These are phyloP conservation scores for Penicilliopsis zonata DNA, from an alignment of 495 filamentous ascomycete genomes.

Conservation along the genomic window DNA sequence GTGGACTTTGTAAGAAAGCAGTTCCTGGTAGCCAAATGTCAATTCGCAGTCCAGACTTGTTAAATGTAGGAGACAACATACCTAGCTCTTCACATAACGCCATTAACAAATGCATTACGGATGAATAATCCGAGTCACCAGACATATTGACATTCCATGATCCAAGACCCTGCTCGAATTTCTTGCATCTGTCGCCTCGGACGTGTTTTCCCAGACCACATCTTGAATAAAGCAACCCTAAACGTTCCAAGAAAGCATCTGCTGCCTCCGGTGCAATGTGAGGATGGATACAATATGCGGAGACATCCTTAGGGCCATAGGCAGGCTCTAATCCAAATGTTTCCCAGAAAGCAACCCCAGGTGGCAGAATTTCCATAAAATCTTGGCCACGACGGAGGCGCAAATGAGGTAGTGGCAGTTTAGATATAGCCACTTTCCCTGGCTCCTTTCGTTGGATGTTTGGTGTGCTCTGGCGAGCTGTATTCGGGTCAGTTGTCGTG, in stretches of 20 bases:
- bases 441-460: constrained; percentile 18
- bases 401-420: constrained; percentile 50
- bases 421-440: constrained; percentile 19
- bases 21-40: constrained; percentile 19
- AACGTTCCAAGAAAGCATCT: constrained; percentile 55
- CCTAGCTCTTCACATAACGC: constrained; percentile 30
- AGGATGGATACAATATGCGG: constrained; percentile 71
- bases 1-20: constrained; percentile 29
- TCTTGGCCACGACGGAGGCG: constrained; percentile 66
- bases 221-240: constrained; percentile 65
- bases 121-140: constrained; percentile 18
- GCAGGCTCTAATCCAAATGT: constrained; percentile 71
- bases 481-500: constrained; percentile 12
- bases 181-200: constrained; percentile 37
- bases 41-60: constrained; percentile 9
- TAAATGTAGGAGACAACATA: constrained; percentile 15
- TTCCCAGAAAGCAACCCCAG: constrained; percentile 83
- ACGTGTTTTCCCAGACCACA: constrained; percentile 66
- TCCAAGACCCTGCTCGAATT: constrained; percentile 47
- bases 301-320: constrained; percentile 67
- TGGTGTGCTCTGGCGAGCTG: too few species aligned
- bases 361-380: constrained; percentile 63
- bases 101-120: constrained; percentile 24
- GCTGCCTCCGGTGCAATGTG: constrained; percentile 43
- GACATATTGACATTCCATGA: constrained; percentile 28